Conservation (phyloP, 768 basidiomycete genomes). For the Boletus subparvulus region DNA sequence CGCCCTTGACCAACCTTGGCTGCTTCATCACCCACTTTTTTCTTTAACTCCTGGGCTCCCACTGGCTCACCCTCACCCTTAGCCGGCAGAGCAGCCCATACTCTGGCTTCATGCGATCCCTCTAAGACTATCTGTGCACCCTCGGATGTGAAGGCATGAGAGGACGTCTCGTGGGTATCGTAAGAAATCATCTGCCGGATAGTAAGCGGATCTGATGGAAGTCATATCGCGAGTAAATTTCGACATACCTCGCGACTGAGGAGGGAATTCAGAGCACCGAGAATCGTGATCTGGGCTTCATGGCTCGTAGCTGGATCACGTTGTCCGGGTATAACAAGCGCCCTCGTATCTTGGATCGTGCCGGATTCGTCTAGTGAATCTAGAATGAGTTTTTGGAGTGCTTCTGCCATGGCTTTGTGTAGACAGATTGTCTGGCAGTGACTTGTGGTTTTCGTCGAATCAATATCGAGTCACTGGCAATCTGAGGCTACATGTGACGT, state of each 20-base stretch:
- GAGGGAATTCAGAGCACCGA: slow-evolving; percentile 91
- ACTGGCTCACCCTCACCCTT: slow-evolving; percentile 72
- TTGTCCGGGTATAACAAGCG: slow-evolving; percentile 65
- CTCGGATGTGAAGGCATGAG: slow-evolving; percentile 78
- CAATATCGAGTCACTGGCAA: no score
- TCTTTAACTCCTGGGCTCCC: slow-evolving; percentile 66
- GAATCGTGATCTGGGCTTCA: slow-evolving; percentile 80
- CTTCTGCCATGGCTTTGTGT: slow-evolving; percentile 59
- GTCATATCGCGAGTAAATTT: slow-evolving; percentile 2
- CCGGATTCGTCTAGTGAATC: slow-evolving; percentile 60
- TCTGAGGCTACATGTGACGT: slow-evolving; percentile 14
- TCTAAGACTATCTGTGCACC: slow-evolving; percentile 72
- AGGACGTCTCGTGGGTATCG: slow-evolving; percentile 70
- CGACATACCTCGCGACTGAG: slow-evolving; percentile 73
- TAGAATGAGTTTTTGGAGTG: slow-evolving; percentile 77
- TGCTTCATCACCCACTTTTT: slow-evolving; percentile 77
- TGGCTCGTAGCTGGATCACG: slow-evolving; percentile 54
- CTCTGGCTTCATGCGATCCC: slow-evolving; percentile 94
- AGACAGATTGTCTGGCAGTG: background rate
- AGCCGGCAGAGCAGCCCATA: slow-evolving; percentile 80
- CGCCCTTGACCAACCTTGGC: slow-evolving; percentile 93
- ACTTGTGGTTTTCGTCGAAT: background rate
- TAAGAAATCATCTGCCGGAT: slow-evolving; percentile 74
- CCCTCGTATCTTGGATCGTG: slow-evolving; percentile 66
- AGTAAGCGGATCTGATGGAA: slow-evolving; percentile 12